A percentile compares a stretch with the other conserved stretches of the same genome.
phyloP scores from a whole-genome alignment of 176 grass and related monocot genomes.

The Oryza longistaminata region DNA sequence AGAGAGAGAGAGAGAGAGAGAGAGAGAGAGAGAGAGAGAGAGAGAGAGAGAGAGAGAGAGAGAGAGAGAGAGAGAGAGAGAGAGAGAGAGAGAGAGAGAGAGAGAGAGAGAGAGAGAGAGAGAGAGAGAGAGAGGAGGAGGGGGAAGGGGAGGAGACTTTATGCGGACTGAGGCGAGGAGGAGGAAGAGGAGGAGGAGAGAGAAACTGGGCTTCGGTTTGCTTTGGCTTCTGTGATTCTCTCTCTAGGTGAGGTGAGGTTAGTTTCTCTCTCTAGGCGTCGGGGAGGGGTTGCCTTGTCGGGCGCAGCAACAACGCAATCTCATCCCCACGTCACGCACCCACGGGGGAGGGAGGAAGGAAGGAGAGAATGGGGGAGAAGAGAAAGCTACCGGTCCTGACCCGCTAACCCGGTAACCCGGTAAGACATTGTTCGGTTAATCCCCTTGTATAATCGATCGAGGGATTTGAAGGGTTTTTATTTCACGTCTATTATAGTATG shows the following conservation, averaged over 20 bases:
- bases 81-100: background rate
- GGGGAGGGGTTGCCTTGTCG: background rate
- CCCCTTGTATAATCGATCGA: too few species aligned
- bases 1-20: background rate
- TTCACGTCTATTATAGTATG: too few species aligned
- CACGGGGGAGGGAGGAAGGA: too few species aligned
- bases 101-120: background rate
- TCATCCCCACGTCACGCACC: slow-evolving; percentile 31
- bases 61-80: background rate
- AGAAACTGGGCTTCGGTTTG: slow-evolving; percentile 47
- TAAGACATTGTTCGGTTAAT: too few species aligned
- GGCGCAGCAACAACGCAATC: slow-evolving; percentile 26
- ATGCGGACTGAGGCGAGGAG: background rate
- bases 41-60: background rate
- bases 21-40: background rate
- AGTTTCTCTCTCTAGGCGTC: background rate
- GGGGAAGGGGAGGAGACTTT: slow-evolving; percentile 26
- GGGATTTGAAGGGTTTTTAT: too few species aligned
- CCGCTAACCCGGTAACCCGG: background rate
- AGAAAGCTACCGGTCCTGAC: background rate
- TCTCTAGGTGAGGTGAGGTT: background rate
- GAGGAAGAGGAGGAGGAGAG: background rate
- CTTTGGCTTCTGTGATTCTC: slow-evolving; percentile 6
- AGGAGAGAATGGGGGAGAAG: background rate
- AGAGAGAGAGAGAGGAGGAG: background rate